These are phyloP conservation scores for Trichophyton simii DNA, from an alignment of 2,329 filamentous ascomycete genomes.

Conservation along the genomic window DNA sequence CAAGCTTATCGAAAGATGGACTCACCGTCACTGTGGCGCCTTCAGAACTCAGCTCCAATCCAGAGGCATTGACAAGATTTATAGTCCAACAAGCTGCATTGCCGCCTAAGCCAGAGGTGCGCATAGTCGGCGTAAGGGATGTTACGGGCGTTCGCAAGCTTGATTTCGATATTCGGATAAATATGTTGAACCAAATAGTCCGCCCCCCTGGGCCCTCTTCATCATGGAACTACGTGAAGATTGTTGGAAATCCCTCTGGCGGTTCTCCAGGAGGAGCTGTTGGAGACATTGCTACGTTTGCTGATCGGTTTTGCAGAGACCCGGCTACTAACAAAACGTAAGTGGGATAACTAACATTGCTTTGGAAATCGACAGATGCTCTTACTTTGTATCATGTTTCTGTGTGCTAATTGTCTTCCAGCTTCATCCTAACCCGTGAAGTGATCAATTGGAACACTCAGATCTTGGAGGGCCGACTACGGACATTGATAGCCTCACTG, in stretches of 20 bases:
- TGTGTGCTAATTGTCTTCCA: neutral
- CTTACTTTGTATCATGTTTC: neutral
- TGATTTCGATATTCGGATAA: slow-evolving; percentile 7
- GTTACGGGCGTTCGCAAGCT: neutral
- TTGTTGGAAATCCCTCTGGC: neutral
- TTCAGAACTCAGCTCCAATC: slow-evolving; percentile 14
- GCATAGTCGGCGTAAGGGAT: slow-evolving; percentile 14
- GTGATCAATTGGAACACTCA: slow-evolving; percentile 7
- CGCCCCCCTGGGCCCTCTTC: neutral
- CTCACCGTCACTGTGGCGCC: slow-evolving; percentile 18
- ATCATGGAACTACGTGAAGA: slow-evolving; percentile 6
- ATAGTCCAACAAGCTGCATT: slow-evolving; percentile 20
- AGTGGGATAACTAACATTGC: neutral
- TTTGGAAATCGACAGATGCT: too few species aligned
- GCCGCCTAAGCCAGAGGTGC: slow-evolving; percentile 19
- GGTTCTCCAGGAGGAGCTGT: neutral
- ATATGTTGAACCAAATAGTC: slow-evolving; percentile 1
- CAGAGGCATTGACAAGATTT: slow-evolving; percentile 17
- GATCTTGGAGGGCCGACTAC: slow-evolving; percentile 4
- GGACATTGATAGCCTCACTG: slow-evolving; percentile 2
- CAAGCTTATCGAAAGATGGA: slow-evolving; percentile 17
- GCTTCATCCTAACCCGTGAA: slow-evolving; percentile 5
- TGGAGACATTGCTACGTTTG: slow-evolving; percentile 1
- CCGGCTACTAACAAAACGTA: slow-evolving; percentile 5
- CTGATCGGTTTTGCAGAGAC: slow-evolving; percentile 4